Percentiles rank a stretch among this genome's conserved stretches.
These are phyloP conservation scores for Nakazawaea siamensis DNA, from an alignment of 805 yeast species.

Conservation along the genomic window DNA sequence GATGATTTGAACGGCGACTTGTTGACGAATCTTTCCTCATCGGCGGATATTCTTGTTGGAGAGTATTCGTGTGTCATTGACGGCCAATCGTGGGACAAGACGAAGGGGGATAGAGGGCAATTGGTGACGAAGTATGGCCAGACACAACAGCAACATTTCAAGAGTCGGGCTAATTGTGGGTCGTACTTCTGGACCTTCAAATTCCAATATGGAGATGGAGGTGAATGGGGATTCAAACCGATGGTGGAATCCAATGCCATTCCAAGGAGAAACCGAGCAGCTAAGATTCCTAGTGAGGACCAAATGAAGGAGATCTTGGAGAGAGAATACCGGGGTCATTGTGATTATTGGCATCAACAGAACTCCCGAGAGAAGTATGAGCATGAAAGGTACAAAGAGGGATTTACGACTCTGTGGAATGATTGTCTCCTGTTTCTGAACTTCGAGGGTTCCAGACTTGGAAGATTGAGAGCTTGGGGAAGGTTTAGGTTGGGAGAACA, in stretches of 20 bases:
- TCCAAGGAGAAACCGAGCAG: conserved; percentile 23
- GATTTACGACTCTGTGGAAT: conserved; percentile 65
- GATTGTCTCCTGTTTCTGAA: conserved; percentile 66
- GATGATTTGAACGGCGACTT: conserved; percentile 43
- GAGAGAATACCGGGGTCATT: conserved; percentile 37
- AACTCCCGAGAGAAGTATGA: conserved; percentile 59
- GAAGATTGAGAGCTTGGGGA: conserved; percentile 68
- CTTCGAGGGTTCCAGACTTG: conserved; percentile 63
- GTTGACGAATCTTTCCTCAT: conserved; percentile 36
- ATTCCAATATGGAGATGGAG: conserved; percentile 84
- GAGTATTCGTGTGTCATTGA: conserved; percentile 88
- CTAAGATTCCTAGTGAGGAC: conserved; percentile 29
- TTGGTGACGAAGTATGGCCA: conserved; percentile 58
- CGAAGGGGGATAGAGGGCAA: conserved; percentile 35
- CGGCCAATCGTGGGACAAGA: conserved; percentile 61
- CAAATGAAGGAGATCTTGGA: conserved; percentile 32
- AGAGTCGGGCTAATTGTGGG: conserved; percentile 55
- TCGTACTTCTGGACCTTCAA: conserved; percentile 87
- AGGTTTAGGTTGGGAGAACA: conserved; percentile 57
- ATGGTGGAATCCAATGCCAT: conserved; percentile 61
- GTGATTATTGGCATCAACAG: conserved; percentile 58
- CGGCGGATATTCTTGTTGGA: conserved; percentile 69
- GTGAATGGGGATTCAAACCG: conserved; percentile 90
- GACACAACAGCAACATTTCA: conserved; percentile 39
- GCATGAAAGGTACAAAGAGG: conserved; percentile 76